Evolutionary conservation across 1,139 yeast species (phyloP), one percentile per base, ranked within the genome.

Genomic region (Geotrichum cucujoidarum): DNA sequence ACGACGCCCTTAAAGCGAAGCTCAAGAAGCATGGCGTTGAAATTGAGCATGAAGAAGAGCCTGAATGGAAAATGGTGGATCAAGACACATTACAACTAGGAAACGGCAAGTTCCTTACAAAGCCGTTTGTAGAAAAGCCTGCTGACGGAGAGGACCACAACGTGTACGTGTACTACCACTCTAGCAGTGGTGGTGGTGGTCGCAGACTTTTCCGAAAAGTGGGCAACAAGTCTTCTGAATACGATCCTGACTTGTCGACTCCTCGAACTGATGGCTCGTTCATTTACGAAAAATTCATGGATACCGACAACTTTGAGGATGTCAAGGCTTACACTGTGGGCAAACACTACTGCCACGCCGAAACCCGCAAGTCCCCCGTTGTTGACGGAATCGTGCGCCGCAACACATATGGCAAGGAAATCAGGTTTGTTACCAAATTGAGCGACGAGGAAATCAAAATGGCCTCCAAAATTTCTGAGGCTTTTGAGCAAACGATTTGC

Each of bases 101-200:
- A 14, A 79, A 84, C 55, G 96, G 95, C 2, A 66, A 77, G 58
- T 70, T 71, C 13, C 70, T 94, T 68, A 74, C 72, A 40, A 92
- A 92, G 61, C 98, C 98, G 8, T 92, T 81, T 72, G 98, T 92
- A 25, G 98, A 92, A 66, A 92, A 92, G 60, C 98, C 98, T 0
- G 98, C 90, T 7, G 97, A 92, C 67, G 98, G 98, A 41, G 99
- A 92, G 67, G 96, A 92, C 66, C 98, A 94, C 67, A 92, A 92
- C 63, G 92, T 92, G 40, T 87, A 84, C 65, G 90, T 92, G 42
- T 92, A 92, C 66, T 92, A 92, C 64, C 85, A 92, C 33, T 77
- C 78, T 50, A 78, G 83, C 48, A 83, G 85, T 49, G 99, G 99
- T 46, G 99, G 98, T 48, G 99, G 99, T 55, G 99, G 99, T 21